Evolutionary conservation across 2,329 filamentous ascomycete genomes (phyloP).

Genomic region (Aureobasidium sp.): DNA sequence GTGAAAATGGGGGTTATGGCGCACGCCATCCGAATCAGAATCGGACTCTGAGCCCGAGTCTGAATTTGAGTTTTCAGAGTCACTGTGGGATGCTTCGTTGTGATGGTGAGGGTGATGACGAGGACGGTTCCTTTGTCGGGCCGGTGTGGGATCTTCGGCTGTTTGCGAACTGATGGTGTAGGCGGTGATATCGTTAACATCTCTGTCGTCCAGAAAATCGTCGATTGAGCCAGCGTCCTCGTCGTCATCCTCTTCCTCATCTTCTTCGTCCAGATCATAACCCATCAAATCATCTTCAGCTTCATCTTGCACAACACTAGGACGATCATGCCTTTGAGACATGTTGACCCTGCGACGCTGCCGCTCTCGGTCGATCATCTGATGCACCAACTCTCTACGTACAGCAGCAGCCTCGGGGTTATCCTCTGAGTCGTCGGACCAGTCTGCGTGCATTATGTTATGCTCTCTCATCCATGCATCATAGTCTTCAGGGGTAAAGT

Average conservation of each 20-base stretch:
- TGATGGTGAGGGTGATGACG: background rate
- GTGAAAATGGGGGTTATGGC: background rate
- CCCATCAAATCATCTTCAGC: background rate
- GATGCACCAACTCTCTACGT: background rate
- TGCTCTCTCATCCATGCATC: background rate
- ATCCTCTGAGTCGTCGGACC: background rate
- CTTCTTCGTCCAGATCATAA: constrained; percentile 11
- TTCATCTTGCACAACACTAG: background rate
- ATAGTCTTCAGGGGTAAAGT: background rate
- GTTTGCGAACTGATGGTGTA: background rate
- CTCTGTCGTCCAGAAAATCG: constrained; percentile 21
- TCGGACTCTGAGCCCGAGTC: background rate
- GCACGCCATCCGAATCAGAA: background rate
- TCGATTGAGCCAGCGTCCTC: constrained; percentile 13
- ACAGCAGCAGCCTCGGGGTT: background rate
- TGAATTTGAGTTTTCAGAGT: background rate
- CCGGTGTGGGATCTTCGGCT: background rate
- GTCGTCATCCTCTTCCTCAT: constrained; percentile 20
- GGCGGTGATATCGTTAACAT: constrained; percentile 14
- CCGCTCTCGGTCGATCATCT: background rate
- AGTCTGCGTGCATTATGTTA: background rate
- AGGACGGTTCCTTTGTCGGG: background rate
- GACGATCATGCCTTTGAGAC: background rate
- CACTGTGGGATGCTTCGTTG: background rate
- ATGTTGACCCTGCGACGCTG: background rate